Conservation (phyloP, 2,329 filamentous ascomycete genomes). For the Paecilomyces sp. region DNA sequence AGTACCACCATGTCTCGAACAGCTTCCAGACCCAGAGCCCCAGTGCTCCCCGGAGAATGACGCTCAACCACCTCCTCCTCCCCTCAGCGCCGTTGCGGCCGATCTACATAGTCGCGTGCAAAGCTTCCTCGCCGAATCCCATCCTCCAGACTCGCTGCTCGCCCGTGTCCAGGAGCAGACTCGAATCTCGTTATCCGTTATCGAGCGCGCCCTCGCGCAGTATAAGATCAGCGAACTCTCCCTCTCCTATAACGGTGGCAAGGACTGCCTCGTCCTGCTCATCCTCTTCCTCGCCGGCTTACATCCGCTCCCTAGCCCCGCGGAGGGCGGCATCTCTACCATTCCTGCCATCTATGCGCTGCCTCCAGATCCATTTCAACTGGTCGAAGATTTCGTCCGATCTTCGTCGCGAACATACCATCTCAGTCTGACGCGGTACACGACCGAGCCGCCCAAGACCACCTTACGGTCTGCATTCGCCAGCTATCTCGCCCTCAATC, state of each 20-base stretch:
- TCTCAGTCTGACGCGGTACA: constrained; percentile 67
- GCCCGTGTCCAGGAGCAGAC: constrained; percentile 67
- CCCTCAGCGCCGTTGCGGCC: constrained; percentile 57
- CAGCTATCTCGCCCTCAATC: constrained; percentile 55
- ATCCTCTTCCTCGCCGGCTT: constrained; percentile 71
- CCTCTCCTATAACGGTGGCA: constrained; percentile 94
- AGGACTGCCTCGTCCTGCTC: constrained; percentile 91
- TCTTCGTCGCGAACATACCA: constrained; percentile 61
- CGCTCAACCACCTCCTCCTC: constrained; percentile 4
- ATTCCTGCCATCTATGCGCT: constrained; percentile 87
- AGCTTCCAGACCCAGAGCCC: neutral
- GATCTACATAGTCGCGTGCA: constrained; percentile 54
- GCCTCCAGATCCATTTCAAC: constrained; percentile 71
- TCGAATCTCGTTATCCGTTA: constrained; percentile 62
- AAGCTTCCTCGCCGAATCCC: constrained; percentile 57
- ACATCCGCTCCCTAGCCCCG: constrained; percentile 37
- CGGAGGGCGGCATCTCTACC: constrained; percentile 9
- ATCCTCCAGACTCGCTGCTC: constrained; percentile 49
- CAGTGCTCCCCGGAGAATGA: neutral
- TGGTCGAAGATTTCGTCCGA: constrained; percentile 79
- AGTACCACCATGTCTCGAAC: neutral
- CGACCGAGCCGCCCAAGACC: constrained; percentile 46
- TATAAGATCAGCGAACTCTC: constrained; percentile 77
- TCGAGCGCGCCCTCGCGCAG: constrained; percentile 64
- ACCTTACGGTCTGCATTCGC: constrained; percentile 74